Evolutionary conservation across 1,139 yeast species (phyloP).

Genomic region (Suhomyces maxii): DNA sequence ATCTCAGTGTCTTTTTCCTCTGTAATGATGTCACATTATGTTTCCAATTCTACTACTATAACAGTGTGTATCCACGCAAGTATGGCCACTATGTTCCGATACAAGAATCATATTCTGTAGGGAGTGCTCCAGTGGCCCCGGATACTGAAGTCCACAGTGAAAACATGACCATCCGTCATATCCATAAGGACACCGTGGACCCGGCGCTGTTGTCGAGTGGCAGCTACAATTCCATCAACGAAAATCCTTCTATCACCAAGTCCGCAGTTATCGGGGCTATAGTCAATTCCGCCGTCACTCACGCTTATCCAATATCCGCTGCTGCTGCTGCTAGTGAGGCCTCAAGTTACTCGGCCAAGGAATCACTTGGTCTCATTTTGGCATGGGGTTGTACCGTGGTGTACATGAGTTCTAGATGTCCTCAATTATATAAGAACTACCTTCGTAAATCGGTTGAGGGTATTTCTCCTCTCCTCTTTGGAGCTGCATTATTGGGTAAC

Average conservation of each 20-base stretch:
- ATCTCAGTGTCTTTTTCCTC: constrained; percentile 73
- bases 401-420: constrained; percentile 78
- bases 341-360: constrained; percentile 1
- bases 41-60: constrained; percentile 76
- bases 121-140: constrained; percentile 13
- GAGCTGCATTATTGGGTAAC: constrained; percentile 79
- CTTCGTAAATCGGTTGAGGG: constrained; percentile 81
- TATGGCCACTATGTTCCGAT: constrained; percentile 10
- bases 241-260: constrained; percentile 8
- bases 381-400: constrained; percentile 84
- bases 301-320: constrained; percentile 20
- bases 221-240: constrained; percentile 28
- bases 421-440: constrained; percentile 79
- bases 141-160: constrained; percentile 5
- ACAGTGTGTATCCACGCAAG: constrained; percentile 34
- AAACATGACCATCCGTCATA: constrained; percentile 6
- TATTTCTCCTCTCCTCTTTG: constrained; percentile 73
- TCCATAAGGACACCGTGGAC: constrained; percentile 5
- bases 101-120: constrained; percentile 4
- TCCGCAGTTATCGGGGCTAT: constrained; percentile 23
- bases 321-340: neutral
- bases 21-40: constrained; percentile 70
- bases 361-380: constrained; percentile 30
- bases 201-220: constrained; percentile 11
- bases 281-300: constrained; percentile 23